Base-by-base conservation (phyloP, 176 grass and related monocot genomes). In the Eleusine indica region DNA sequence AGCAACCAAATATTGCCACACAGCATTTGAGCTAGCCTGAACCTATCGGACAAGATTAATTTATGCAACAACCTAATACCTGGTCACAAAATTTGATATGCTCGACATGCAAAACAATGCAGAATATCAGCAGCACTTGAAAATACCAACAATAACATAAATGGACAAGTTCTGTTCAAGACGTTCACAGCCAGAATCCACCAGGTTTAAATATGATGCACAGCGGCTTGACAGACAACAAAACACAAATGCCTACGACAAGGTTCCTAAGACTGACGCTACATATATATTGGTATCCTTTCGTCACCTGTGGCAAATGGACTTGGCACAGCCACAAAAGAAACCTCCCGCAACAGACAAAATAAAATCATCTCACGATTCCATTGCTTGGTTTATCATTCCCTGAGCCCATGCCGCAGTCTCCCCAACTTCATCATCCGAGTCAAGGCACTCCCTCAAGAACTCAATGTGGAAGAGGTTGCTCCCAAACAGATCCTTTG, bases 381-480 rank as follows among this genome's bases (percentile, higher is more conserved):
- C 88, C 62, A 97, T 29, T 9, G 83, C 90, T 80, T 89, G 88
- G 52, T 87, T 87, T 73, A 97, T 94, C 94, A 97, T 82, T 19
- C 87, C 86, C 74, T 89, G 83, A 1, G 92, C 58, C 94, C 94
- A 97, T 64, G 62, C 57, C 0, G 92, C 94, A 62, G 92, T 84
- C 29, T 97, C 92, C 70, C 87, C 87, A 75, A 97, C 83, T 73
- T 97, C 92, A 19, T 94, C 90, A 1, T 92, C 92, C 19, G 83
- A 82, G 41, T 89, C 80, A 3, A 83, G 80, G 76, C 91, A 97
- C 69, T 97, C 94, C 46, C 83, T 86, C 44, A 97, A 70, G 66
- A 97, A 90, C 17, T 97, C 92, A 10, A 88, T 41, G 19, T 97
- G 90, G 86, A 97, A 97, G 40, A 87, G 75, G 77, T 85, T 78